Base-by-base conservation (phyloP, 177 flowering plant species). In the Vitis hybrid region DNA sequence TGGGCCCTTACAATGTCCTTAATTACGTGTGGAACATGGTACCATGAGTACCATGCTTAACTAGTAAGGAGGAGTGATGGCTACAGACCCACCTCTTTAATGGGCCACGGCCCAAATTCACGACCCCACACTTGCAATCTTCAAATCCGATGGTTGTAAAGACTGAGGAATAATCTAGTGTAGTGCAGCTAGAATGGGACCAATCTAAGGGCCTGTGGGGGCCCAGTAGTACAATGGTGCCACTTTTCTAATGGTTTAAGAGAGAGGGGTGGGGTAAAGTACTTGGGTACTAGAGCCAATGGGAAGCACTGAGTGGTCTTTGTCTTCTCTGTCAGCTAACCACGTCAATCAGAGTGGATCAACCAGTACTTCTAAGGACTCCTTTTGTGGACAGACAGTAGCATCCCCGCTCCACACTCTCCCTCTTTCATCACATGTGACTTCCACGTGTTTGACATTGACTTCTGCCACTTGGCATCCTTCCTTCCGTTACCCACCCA, bases 211-310 rank as follows among this genome's bases (percentile, higher is more conserved):
- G 7, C 14, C 26, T 10, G 14, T 60, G 17, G 32, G 30, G 51
- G 65, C 66, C 45, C 45, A 40, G 45, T 40, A 40, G 45, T 40
- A 40, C 45, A 14, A 14, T 26, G 15, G 15, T 13, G 15, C 17
- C 17, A 5, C 30, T 26, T 26, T 26, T 54, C 17, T 54, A 2
- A 54, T 54, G 6, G 15, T 15, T 54, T 15, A 14, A 6, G 56
- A 21, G 63, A 23, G 48, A 50, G 15, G 10, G 8, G 52, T 34
- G 55, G 48, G 49, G 15, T n/a, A 52, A 52, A 26, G 76, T 62
- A 67, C 62, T 45, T 32, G 57, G 45, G 66, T 48, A 56, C 21
- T 55, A 45, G 55, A 68, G 76, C 71, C 67, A 73, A 67, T 73
- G 63, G 60, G 60, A 26, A 23, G 72, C 34, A 64, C 65, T 64